These are phyloP conservation scores for Gynandropsis gynandra DNA, from an alignment of 345 rosid genomes.

Conservation along the genomic window DNA sequence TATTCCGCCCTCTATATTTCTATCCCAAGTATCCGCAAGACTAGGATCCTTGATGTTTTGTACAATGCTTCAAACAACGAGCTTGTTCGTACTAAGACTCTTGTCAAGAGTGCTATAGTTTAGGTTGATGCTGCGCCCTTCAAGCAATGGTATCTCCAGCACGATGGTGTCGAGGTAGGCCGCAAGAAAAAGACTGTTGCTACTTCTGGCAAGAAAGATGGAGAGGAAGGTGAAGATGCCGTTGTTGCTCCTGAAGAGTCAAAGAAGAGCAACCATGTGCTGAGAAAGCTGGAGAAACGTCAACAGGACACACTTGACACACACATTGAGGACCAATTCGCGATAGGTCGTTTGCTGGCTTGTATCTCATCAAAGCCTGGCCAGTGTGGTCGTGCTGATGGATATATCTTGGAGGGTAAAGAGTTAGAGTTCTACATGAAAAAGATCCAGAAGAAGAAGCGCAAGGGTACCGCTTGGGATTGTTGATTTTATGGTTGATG, in stretches of 20 bases:
- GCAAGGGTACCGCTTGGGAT: constrained; percentile 65
- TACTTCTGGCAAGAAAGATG: constrained; percentile 42
- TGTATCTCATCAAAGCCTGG: no score
- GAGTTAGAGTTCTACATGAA: no score
- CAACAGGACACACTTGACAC: constrained; percentile 43
- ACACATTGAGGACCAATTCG: constrained; percentile 66
- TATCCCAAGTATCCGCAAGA: constrained; percentile 74
- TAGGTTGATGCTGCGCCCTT: constrained; percentile 75
- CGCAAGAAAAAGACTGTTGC: constrained; percentile 55
- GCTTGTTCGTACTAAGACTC: constrained; percentile 74
- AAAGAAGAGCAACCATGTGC: no score
- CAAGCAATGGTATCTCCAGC: constrained; percentile 64
- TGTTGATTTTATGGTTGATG: no score
- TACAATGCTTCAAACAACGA: constrained; percentile 88
- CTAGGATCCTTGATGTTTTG: constrained; percentile 74
- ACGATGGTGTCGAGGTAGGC: constrained; percentile 65
- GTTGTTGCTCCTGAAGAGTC: constrained; percentile 39
- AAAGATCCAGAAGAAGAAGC: no score
- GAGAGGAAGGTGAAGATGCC: constrained; percentile 47
- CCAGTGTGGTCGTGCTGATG: no score
- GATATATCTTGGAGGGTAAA: no score
- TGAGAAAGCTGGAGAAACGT: constrained; percentile 47
- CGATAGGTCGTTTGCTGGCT: constrained; percentile 56
- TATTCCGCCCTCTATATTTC: no score
- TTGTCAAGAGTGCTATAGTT: constrained; percentile 63